Evolutionary conservation across 2,329 filamentous ascomycete species (phyloP), one percentile per base, ranked within the genome.

Genomic region (Salinomyces thailandicus): DNA sequence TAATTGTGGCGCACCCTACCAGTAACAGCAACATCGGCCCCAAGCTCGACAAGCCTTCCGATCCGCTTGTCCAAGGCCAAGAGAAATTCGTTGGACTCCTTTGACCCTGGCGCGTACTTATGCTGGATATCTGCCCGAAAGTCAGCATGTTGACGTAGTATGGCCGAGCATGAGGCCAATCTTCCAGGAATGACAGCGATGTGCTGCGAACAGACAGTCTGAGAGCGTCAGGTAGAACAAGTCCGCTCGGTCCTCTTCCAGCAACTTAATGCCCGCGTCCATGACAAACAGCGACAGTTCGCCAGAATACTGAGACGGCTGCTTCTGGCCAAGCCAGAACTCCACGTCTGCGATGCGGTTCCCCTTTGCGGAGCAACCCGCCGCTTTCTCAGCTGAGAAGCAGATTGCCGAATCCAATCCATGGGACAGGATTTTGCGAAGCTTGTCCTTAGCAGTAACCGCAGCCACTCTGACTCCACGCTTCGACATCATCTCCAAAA

Each of bases 371-470:
- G 50, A 58, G 18, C 54, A 56, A 1, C 47, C 41, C 9, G 37
- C 45, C 1, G 60, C 59, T 16, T 45, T 44, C 44, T 63, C 49
- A 11, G 60, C 49, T 2, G 62, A 66, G 42, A 63, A 66, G 42
- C 59, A 64, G 12, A 64, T 61, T 3, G 52, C 49, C 2, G 48
- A 47, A 5, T 52, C 46, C 5, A 63, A 41, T 1, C 59, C 62
- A 34, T 63, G 62, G 5, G 47, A 46, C n/a, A 67, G 42, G 27
- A 66, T 63, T 22, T 51, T 49, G n/a, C 62, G 50, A 33, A 67
- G 45, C 45, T 67, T 67, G 45, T 67, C 63, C 40, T 66, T 66
- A 8, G 63, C 63, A 0, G 64, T 66, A 14, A 67, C 45, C 6
- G 64, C 63, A 7, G 61, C 62, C 0, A 67, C 57, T 7, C 62